These are phyloP conservation scores for Psilocybe sp. DNA, from an alignment of 768 basidiomycete genomes.

Conservation along the genomic window DNA sequence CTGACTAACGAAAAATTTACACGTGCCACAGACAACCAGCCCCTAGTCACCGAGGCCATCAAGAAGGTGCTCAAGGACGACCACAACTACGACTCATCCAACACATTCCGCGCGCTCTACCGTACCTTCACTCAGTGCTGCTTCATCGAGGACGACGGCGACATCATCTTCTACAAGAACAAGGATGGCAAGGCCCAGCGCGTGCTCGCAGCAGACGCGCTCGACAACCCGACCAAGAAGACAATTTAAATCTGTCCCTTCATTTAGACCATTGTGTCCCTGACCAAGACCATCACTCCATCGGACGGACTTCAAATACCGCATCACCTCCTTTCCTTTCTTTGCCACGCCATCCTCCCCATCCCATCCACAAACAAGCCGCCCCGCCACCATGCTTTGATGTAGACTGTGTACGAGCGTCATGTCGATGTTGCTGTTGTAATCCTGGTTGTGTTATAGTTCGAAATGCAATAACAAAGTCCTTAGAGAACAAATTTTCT, in stretches of 20 bases:
- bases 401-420: too few relatives aligned
- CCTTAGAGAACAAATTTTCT: too few relatives aligned
- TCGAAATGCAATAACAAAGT: too few relatives aligned
- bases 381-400: too few relatives aligned
- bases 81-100: conserved; percentile 62
- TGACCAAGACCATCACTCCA: too few relatives aligned
- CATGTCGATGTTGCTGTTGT: too few relatives aligned
- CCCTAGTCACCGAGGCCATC: conserved; percentile 51
- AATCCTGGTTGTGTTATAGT: too few relatives aligned
- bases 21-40: conserved; percentile 43
- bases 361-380: too few relatives aligned
- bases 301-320: too few relatives aligned
- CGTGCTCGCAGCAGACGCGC: conserved; percentile 23
- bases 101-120: conserved; percentile 57
- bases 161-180: conserved; percentile 62
- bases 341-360: too few relatives aligned
- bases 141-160: conserved; percentile 63
- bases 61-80: conserved; percentile 52
- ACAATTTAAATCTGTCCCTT: conserved; percentile 3
- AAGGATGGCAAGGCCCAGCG: conserved; percentile 41
- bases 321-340: too few relatives aligned
- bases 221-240: conserved; percentile 15
- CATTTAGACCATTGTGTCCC: too few relatives aligned
- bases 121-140: conserved; percentile 58
- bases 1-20: neutral